Evolutionary conservation across 2,329 filamentous ascomycete genomes (phyloP), one percentile per base, ranked within the genome.

Genomic region (Alternaria incomplexa): DNA sequence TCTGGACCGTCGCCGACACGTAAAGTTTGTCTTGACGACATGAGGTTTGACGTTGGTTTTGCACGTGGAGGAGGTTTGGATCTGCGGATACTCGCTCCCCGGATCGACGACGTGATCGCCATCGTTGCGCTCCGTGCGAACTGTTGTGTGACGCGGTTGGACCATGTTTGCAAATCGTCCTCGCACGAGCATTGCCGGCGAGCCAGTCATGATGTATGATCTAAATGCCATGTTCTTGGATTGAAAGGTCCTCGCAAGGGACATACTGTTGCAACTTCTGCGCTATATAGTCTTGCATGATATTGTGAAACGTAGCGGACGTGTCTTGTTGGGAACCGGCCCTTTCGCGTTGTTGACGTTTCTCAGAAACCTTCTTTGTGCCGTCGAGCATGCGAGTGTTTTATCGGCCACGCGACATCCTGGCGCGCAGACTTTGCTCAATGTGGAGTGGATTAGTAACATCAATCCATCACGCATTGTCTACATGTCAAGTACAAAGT

Each of bases 31-130:
- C 11, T 52, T 57, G 47, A 56, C 44, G 56, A 61, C 60, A 57
- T 23, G 51, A 44, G 48, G 22, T 28, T 45, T 58, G 43, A 12
- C 23, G 55, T 22, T 44, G 28, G 8, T 43, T 17, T 20, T 43
- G 44, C 6, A 50, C 36, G 36, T 40, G 36, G 36, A 40, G 3
- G 28, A 51, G 45, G 17, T 32, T 40, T 52, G 13, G 13, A 52
- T 52, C 48, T 43, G 58, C 40, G 25, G 50, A 40, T 12, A 28
- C 23, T 36, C 17, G 22, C 28, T 55, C 57, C 60, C 61, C 58
- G 32, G 63, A 68, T 68, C 61, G 54, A 57, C 65, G 28, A 53
- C 65, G 23, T 65, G 64, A 70, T 69, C 61, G 61, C 65, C 68
- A 64, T 61, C 15, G 50, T 52, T 58, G 45, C 59, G 64, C 51